Evolutionary conservation across 352 stramenopile genomes (phyloP).

Genomic region (Phytophthora kernoviae): DNA sequence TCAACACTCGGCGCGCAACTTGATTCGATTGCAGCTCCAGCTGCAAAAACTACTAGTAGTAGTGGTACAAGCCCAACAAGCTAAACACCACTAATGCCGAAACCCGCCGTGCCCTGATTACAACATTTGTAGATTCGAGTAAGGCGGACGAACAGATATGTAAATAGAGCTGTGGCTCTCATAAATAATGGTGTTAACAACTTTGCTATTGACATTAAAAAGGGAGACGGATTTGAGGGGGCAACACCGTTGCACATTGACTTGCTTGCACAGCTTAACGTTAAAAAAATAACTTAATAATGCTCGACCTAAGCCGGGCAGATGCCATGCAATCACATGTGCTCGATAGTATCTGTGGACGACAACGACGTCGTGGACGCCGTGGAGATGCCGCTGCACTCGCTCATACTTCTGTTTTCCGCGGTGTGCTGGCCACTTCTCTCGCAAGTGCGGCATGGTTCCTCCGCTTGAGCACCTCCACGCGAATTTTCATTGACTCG

Average conservation of each 20-base stretch:
- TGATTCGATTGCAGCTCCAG: too few species aligned
- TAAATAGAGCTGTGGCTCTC: too few species aligned
- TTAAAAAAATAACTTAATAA: constrained; percentile 42
- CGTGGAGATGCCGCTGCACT: constrained; percentile 40
- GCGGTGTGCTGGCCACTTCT: constrained; percentile 21
- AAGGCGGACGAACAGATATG: too few species aligned
- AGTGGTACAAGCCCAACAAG: too few species aligned
- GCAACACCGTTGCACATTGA: constrained; percentile 5
- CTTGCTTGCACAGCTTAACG: constrained; percentile 37
- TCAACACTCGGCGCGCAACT: too few species aligned
- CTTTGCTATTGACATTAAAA: too few species aligned
- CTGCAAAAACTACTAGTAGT: too few species aligned
- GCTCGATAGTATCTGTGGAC: constrained; percentile 33
- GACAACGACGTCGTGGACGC: constrained; percentile 37
- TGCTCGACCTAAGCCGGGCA: constrained; percentile 12
- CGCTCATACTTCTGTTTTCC: constrained; percentile 40
- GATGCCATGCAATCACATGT: constrained; percentile 24
- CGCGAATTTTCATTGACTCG: constrained; percentile 33
- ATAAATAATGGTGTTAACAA: too few species aligned
- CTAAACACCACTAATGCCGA: too few species aligned
- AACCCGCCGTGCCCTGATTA: too few species aligned
- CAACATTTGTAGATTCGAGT: too few species aligned
- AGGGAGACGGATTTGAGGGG: neutral
- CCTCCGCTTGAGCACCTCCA: constrained; percentile 36
- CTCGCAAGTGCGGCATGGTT: constrained; percentile 24